Percentiles rank a stretch among this genome's conserved stretches.
Conservation (phyloP, 2,329 filamentous ascomycete species). For the Alternaria postmessia region DNA sequence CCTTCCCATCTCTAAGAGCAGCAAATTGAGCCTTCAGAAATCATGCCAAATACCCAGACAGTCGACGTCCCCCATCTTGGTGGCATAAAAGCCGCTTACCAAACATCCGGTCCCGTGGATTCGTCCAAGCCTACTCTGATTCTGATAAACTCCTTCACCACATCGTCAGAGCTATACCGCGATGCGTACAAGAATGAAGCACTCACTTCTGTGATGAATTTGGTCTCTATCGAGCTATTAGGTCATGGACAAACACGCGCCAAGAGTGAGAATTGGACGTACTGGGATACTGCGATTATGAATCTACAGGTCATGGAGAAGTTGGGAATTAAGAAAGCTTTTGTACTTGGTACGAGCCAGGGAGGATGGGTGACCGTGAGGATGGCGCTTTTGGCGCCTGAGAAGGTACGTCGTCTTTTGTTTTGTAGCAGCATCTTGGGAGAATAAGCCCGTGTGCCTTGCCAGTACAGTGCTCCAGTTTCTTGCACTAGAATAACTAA, state of each 20-base stretch:
- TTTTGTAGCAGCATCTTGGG: neutral
- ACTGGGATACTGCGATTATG: slow-evolving; percentile 63
- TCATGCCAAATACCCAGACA: slow-evolving; percentile 47
- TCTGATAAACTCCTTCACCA: slow-evolving; percentile 62
- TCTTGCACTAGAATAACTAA: neutral
- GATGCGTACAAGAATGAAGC: slow-evolving; percentile 50
- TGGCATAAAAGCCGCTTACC: slow-evolving; percentile 59
- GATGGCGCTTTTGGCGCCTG: slow-evolving; percentile 62
- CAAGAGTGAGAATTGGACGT: slow-evolving; percentile 58
- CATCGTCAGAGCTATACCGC: slow-evolving; percentile 56
- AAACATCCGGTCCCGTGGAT: slow-evolving; percentile 50
- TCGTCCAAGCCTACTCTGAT: slow-evolving; percentile 59
- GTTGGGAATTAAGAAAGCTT: slow-evolving; percentile 55
- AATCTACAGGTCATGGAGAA: slow-evolving; percentile 52
- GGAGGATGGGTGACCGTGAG: slow-evolving; percentile 62
- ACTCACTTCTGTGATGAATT: slow-evolving; percentile 54
- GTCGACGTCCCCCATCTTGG: slow-evolving; percentile 60
- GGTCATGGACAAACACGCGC: slow-evolving; percentile 61
- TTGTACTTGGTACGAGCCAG: slow-evolving; percentile 62
- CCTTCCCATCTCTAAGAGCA: neutral
- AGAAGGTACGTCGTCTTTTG: slow-evolving; percentile 43
- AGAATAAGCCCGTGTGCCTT: neutral
- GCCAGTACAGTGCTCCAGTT: neutral
- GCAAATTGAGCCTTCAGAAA: neutral
- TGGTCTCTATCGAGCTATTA: slow-evolving; percentile 63